Evolutionary conservation across 1,284 basidiomycete species (phyloP), one percentile per base, ranked within the genome.

Genomic region (Leucoagaricus sp.): DNA sequence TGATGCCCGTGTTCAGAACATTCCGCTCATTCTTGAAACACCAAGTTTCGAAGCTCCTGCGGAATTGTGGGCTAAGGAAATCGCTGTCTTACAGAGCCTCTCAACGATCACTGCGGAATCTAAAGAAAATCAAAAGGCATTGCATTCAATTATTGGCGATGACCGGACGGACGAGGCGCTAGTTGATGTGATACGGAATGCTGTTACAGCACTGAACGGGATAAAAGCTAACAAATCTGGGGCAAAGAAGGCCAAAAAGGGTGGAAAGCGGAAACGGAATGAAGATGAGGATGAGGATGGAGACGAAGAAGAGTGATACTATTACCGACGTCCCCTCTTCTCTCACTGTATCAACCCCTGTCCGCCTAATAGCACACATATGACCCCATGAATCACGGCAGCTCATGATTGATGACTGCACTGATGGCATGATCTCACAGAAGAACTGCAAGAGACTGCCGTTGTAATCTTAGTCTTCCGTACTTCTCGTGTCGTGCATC

Each of bases 21-120:
- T 94, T 41, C 93, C 93, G 2, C 77, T 95, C 41, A 83, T 94
- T 34, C 82, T 95, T 17, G 93, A 96, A 69, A 94, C 93, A 0
- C 91, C 91, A 0, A 79, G 76, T 28, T 81, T 83, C 55, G 85
- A 85, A 58, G 69, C 72, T 23, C 75, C 82, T n/a, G 54, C 41
- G 10, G 76, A 81, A 9, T 79, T 93, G 0, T 94, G 92, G 91
- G 75, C 75, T 19, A 77, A 77, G 57, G 93, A 95, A 69, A 87
- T 94, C 26, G 75, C 78, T 31, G 76, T 84, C 1, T 68, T 91
- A 44, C 77, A 86, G 52, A 63, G 63, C 17, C 60, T 90, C 5
- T 78, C 80, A 1, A 69, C 68, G 13, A 36, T 23, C 15, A 54
- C 49, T 26, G 58, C 56, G 12, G 59, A 64, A 45, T 40, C 67